These are phyloP conservation scores for Mucor saturninus DNA, from an alignment of 371 early-diverging fungal genomes.

Conservation along the genomic window DNA sequence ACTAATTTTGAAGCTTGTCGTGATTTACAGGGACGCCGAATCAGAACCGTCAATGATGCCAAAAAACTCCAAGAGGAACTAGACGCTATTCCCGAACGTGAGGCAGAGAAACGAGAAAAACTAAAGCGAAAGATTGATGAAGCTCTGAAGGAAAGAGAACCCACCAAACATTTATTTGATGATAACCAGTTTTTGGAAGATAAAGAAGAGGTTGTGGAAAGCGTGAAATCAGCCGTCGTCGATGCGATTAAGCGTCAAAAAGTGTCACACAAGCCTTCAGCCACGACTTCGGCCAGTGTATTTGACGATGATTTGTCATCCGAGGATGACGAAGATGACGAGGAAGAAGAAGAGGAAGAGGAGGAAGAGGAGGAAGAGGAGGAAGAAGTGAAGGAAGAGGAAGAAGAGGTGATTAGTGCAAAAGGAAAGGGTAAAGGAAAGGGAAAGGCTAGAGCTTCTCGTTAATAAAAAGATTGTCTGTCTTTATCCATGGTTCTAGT, in stretches of 20 bases:
- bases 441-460: slow-evolving; percentile 1
- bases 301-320: slow-evolving; percentile 44
- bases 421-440: slow-evolving; percentile 3
- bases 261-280: slow-evolving; percentile 22
- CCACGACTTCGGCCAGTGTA: slow-evolving; percentile 31
- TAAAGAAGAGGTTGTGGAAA: slow-evolving; percentile 75
- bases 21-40: slow-evolving; percentile 89
- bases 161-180: slow-evolving; percentile 81
- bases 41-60: slow-evolving; percentile 89
- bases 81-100: slow-evolving; percentile 73
- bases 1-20: slow-evolving; percentile 94
- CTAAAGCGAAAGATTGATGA: slow-evolving; percentile 84
- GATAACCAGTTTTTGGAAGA: slow-evolving; percentile 78
- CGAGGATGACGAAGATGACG: slow-evolving; percentile 36
- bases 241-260: slow-evolving; percentile 48
- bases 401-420: neutral
- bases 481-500: no score
- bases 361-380: slow-evolving; percentile 25
- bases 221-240: slow-evolving; percentile 72
- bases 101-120: slow-evolving; percentile 68
- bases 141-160: slow-evolving; percentile 69
- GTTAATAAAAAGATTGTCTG: no score
- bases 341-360: slow-evolving; percentile 31
- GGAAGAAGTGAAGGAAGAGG: slow-evolving; percentile 19
- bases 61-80: slow-evolving; percentile 83